Conservation (phyloP, 2,329 filamentous ascomycete genomes). For the Periconia sp. region DNA sequence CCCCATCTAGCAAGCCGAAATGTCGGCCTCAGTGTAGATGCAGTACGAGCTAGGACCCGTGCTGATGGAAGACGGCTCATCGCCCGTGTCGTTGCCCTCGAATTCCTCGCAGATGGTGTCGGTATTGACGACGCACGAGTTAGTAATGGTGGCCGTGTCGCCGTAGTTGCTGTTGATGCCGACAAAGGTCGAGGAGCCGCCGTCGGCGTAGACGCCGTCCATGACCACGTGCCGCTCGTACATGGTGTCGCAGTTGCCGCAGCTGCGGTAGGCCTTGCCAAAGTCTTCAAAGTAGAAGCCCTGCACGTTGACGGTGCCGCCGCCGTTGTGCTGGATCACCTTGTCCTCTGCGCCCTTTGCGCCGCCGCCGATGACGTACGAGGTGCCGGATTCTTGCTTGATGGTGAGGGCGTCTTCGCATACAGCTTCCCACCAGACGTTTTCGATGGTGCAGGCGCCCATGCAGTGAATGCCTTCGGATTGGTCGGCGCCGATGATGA, state of each 20-base stretch:
- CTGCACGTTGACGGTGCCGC: slow-evolving; percentile 47
- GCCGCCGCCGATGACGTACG: slow-evolving; percentile 49
- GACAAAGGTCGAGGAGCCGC: slow-evolving; percentile 50
- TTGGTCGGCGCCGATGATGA: slow-evolving; percentile 60
- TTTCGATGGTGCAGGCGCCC: slow-evolving; percentile 56
- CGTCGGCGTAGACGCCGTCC: slow-evolving; percentile 51
- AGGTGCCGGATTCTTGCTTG: slow-evolving; percentile 43
- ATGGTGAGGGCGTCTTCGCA: slow-evolving; percentile 47
- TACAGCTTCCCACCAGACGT: slow-evolving; percentile 50
- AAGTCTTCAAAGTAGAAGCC: slow-evolving; percentile 45
- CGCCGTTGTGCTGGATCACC: slow-evolving; percentile 49
- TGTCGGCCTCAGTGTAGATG: slow-evolving; percentile 17
- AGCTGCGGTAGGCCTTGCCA: slow-evolving; percentile 55
- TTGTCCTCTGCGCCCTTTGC: slow-evolving; percentile 48
- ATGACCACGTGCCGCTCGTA: slow-evolving; percentile 53
- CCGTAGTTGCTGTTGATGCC: slow-evolving; percentile 62
- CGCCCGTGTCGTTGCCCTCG: slow-evolving; percentile 36
- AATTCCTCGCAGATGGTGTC: slow-evolving; percentile 45
- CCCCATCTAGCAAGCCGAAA: slow-evolving; percentile 27
- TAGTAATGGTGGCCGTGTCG: slow-evolving; percentile 49
- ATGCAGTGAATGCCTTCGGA: slow-evolving; percentile 60
- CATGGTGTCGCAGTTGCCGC: slow-evolving; percentile 57
- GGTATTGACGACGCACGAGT: slow-evolving; percentile 33
- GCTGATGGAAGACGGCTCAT: slow-evolving; percentile 35
- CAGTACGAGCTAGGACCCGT: slow-evolving; percentile 37